A percentile compares a stretch with the other conserved stretches of the same genome.
These are phyloP conservation scores for Dactylellina haptotyla DNA, from an alignment of 2,329 filamentous ascomycete genomes.

Conservation along the genomic window DNA sequence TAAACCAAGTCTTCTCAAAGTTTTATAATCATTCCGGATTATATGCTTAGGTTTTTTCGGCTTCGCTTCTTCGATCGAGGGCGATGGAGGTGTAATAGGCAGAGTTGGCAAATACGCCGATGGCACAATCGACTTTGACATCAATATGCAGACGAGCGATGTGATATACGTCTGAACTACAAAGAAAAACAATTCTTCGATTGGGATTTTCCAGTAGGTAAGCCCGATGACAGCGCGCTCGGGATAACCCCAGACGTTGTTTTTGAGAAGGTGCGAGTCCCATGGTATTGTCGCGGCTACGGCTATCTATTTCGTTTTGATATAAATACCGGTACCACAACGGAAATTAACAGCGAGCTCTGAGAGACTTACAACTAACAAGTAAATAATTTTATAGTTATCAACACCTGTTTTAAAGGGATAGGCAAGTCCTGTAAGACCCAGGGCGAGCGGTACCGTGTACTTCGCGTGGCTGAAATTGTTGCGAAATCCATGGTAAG, in stretches of 20 bases:
- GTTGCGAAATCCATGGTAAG: not conserved
- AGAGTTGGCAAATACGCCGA: slow-evolving; percentile 64
- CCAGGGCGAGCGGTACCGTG: slow-evolving; percentile 72
- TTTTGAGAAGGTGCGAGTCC: slow-evolving; percentile 78
- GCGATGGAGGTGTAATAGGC: slow-evolving; percentile 60
- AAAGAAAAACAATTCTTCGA: slow-evolving; percentile 81
- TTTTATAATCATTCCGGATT: slow-evolving; percentile 30
- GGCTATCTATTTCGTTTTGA: slow-evolving; percentile 65
- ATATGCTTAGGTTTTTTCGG: slow-evolving; percentile 61
- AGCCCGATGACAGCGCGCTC: slow-evolving; percentile 71
- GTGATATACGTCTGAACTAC: slow-evolving; percentile 80
- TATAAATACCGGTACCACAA: not conserved
- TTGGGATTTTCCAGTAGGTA: slow-evolving; percentile 72
- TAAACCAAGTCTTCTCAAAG: slow-evolving; percentile 4
- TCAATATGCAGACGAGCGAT: slow-evolving; percentile 72
- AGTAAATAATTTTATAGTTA: slow-evolving; percentile 70
- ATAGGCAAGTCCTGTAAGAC: slow-evolving; percentile 69
- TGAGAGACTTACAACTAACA: slow-evolving; percentile 66
- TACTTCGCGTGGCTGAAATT: slow-evolving; percentile 71
- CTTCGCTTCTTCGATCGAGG: slow-evolving; percentile 57
- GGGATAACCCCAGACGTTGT: slow-evolving; percentile 77
- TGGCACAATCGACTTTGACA: slow-evolving; percentile 72
- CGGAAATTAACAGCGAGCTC: not conserved
- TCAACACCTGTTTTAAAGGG: slow-evolving; percentile 73
- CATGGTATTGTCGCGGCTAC: slow-evolving; percentile 76